phyloP scores from a whole-genome alignment of 1,284 basidiomycete genomes.

The Sanghuangporus baumii region DNA sequence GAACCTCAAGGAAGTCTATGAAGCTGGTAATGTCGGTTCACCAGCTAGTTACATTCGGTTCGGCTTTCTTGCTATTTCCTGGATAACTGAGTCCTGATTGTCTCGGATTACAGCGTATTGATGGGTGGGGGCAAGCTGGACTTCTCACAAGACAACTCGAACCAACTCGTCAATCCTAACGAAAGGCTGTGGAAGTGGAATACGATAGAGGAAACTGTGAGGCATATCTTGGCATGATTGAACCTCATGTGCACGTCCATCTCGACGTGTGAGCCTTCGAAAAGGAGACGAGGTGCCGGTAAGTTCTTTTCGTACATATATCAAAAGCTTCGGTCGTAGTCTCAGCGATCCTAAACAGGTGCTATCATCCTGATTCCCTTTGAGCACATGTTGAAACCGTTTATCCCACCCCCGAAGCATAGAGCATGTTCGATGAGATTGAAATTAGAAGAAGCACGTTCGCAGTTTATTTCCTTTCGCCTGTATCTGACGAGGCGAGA shows the following conservation, averaged over 20 bases:
- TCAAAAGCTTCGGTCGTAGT: not conserved
- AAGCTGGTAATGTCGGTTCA: conserved; percentile 9
- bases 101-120: conserved; percentile 21
- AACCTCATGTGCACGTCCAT: not conserved
- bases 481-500: not conserved
- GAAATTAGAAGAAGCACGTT: no score
- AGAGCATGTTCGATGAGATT: no score
- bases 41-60: conserved; percentile 17
- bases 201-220: conserved; percentile 21
- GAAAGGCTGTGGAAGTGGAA: conserved; percentile 28
- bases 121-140: conserved; percentile 25
- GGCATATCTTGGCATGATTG: not conserved
- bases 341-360: no score
- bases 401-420: no score
- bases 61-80: not conserved
- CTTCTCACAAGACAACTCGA: conserved; percentile 23
- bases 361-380: no score
- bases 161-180: conserved; percentile 27
- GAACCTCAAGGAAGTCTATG: conserved; percentile 15
- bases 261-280: not conserved
- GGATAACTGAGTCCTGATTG: not conserved
- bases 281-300: not conserved
- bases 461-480: not conserved
- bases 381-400: no score
- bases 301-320: not conserved